These are phyloP conservation scores for Daedaleopsis sinensis DNA, from an alignment of 768 basidiomycete species.

Conservation along the genomic window DNA sequence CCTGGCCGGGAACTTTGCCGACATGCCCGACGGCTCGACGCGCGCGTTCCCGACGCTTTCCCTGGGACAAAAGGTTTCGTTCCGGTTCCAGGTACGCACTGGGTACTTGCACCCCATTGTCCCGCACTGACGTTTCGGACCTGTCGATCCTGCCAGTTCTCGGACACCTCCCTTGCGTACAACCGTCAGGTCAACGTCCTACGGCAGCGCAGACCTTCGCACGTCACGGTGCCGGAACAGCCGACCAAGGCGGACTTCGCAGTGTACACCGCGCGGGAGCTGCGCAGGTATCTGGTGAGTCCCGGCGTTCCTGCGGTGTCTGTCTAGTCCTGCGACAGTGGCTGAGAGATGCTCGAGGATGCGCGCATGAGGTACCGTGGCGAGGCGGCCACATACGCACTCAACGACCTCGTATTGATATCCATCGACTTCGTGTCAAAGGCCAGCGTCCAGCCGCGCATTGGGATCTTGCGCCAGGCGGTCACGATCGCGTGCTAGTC, in stretches of 20 bases:
- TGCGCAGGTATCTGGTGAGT: too few species aligned
- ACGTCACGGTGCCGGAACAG: too few species aligned
- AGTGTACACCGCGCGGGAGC: not conserved
- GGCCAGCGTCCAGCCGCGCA: conserved; percentile 20
- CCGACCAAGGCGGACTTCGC: not conserved
- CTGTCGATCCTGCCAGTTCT: not conserved
- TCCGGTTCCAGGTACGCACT: not conserved
- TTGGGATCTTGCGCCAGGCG: not conserved
- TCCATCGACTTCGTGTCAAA: not conserved
- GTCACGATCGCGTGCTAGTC: not conserved
- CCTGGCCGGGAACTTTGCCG: not conserved
- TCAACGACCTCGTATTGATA: not conserved
- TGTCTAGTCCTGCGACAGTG: not conserved
- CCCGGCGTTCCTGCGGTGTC: not conserved
- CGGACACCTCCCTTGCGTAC: not conserved
- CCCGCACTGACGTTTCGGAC: not conserved
- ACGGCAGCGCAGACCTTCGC: too few species aligned
- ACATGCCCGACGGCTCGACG: not conserved
- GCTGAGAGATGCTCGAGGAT: not conserved
- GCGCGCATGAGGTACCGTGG: not conserved
- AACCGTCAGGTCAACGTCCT: not conserved
- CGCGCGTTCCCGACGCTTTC: not conserved
- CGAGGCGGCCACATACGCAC: not conserved
- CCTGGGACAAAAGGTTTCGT: not conserved
- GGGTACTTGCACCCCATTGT: not conserved